Evolutionary conservation across 352 stramenopile species (phyloP).

Genomic region (Halophytophthora polymorphica): DNA sequence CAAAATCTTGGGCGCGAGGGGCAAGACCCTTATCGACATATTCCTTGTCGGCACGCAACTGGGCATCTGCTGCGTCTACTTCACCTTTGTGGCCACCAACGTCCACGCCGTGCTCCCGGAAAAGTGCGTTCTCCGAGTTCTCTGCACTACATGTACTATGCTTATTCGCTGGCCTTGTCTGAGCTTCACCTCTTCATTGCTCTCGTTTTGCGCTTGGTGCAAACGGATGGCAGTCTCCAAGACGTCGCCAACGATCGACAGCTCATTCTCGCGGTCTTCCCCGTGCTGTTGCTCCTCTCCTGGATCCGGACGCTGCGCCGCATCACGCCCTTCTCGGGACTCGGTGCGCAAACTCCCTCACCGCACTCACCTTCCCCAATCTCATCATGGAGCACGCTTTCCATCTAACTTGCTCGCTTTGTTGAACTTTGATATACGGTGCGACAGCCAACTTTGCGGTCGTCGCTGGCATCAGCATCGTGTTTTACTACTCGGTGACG

Average conservation of each 20-base stretch:
- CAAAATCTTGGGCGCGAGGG: conserved; percentile 53
- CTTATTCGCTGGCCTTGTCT: not conserved
- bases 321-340: conserved; percentile 72
- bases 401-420: not conserved
- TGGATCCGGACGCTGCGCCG: conserved; percentile 71
- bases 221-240: conserved; percentile 32
- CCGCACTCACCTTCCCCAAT: not conserved
- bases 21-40: conserved; percentile 72
- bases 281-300: conserved; percentile 62
- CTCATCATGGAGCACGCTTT: not conserved
- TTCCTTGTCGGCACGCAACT: conserved; percentile 79
- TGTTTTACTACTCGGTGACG: conserved; percentile 78
- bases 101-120: conserved; percentile 70
- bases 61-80: conserved; percentile 83
- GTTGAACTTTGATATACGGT: not conserved
- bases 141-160: not conserved
- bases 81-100: conserved; percentile 82
- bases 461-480: conserved; percentile 63
- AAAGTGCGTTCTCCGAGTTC: conserved; percentile 31
- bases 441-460: conserved; percentile 59
- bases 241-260: conserved; percentile 66
- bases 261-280: conserved; percentile 74
- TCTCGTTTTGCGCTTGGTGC: conserved; percentile 2
- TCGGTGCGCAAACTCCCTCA: conserved; percentile 32
- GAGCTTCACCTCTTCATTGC: not conserved